A percentile compares a stretch with the other conserved stretches of the same genome.
Evolutionary conservation across 1,284 basidiomycete genomes (phyloP).

Genomic region (Moniliella sp.): DNA sequence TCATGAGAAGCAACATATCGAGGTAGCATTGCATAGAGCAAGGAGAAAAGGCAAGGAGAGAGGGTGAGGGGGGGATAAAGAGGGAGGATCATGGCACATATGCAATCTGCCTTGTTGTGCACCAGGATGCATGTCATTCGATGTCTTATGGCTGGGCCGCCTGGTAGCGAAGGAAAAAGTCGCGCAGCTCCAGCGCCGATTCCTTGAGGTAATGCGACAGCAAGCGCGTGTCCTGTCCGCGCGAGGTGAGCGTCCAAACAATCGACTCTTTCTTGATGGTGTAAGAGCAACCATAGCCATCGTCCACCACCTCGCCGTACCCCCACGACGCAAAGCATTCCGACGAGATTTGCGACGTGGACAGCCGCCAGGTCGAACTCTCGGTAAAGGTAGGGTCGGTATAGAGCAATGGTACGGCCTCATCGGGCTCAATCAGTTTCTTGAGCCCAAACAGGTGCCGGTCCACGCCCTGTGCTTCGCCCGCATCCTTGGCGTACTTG

Average conservation of each 20-base stretch:
- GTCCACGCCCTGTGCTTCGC: constrained; percentile 2
- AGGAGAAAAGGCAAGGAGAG: no score
- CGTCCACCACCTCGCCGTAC: constrained; percentile 70
- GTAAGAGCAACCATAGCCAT: constrained; percentile 83
- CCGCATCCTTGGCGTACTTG: constrained; percentile 64
- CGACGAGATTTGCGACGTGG: constrained; percentile 66
- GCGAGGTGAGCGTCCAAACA: constrained; percentile 74
- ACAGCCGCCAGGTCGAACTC: constrained; percentile 72
- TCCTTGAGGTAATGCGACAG: constrained; percentile 34
- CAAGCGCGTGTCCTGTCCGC: constrained; percentile 45
- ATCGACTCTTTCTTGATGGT: constrained; percentile 67
- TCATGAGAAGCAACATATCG: no score
- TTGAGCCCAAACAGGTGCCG: constrained; percentile 36
- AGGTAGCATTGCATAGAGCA: no score
- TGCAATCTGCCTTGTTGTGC: no score
- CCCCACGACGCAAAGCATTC: constrained; percentile 81
- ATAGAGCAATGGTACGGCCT: constrained; percentile 57
- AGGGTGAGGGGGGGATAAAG: no score
- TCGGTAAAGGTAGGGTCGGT: constrained; percentile 51
- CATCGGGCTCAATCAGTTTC: constrained; percentile 54
- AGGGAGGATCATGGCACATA: no score
- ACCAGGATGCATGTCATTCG: no score
- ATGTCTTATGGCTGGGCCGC: no score
- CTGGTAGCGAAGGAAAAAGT: constrained; percentile 23
- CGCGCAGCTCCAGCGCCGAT: constrained; percentile 30